Base-by-base conservation (phyloP, 768 basidiomycete genomes). In the Suillus hirtellus region DNA sequence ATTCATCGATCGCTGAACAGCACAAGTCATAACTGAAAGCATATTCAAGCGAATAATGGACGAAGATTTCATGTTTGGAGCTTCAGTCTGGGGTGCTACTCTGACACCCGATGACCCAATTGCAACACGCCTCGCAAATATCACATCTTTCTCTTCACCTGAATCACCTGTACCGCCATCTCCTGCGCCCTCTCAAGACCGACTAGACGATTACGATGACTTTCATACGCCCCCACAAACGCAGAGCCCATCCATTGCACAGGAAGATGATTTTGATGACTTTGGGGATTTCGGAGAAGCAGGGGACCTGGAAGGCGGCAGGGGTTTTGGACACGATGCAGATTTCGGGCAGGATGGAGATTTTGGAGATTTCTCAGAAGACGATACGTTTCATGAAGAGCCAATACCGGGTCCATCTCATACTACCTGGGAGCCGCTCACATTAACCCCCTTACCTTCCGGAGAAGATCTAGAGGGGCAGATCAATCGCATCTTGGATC, bases 231-330 rank as follows among this genome's bases (percentile, higher is more conserved):
- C 66, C 73, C 77, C 65, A 71, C 77, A 65, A 66, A 84, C 84
- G 40, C 78, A 80, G 35, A 82, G 79, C 1, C 72, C 75, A 27
- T 75, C 74, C 27, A 52, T 77, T 17, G 72, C 54, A 19, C 75
- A 72, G 15, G 89, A 90, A 53, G 93, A 93, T 67, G 91, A 93
- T 63, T 93, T 93, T 75, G 91, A 87, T 58, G 92, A 94, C 67
- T 94, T 94, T 75, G 92, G 89, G 19, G 94, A 95, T 70, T 94
- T 94, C 74, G 92, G 87, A 68, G 91, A 91, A 66, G 86, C 74
- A 31, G 82, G 72, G 71, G 80, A 65, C 72, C 64, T 69, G 35
- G 59, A 60, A 37, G 50, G n/a, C 31, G 3, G 7, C 34, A 7
- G 7, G 42, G 63, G 38, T 60, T 67, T 60, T 27, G 65, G 70